Base-by-base conservation (phyloP, 2,329 filamentous ascomycete species). In the Coleophoma crateriformis region DNA sequence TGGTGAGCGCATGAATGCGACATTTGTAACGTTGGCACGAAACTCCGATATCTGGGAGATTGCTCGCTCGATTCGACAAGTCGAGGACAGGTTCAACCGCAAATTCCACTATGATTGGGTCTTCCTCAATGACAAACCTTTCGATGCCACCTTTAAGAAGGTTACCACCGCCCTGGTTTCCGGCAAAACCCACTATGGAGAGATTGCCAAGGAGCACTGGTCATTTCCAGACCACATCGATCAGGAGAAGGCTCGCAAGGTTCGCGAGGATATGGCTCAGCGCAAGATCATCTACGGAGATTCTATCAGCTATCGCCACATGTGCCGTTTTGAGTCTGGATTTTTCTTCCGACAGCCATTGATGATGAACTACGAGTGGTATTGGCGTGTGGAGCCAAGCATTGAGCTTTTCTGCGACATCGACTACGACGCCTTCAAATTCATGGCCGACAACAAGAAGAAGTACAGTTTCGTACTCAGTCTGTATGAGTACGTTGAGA, bases 21-120 rank as follows among this genome's bases (percentile, higher is more conserved):
- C 94, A 11, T 99, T 99, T 64, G 90, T 99, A 47, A 96, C 91
- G 19, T 81, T 99, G 53, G 94, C 94, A 48, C 86, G 94, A 63
- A 99, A 99, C 73, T 79, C 76, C 49, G 94, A 99, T 65, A 74
- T 97, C 27, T 99, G 94, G 94, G 94, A 99, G 46, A 96, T 99
- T 65, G 88, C 90, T 54, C 84, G 90, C 64, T 96, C 91, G 12
- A 99, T 99, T 65, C 89, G 94, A 50, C 89, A 96, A 65, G 84
- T 99, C 50, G 94, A 99, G 72, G 94, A 99, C 70, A 88, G 94
- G 65, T 99, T 99, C 82, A 99, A 99, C 75, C 83, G 84, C 63
- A 88, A 92, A 63, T 97, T 88, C 75, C 85, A 95, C 75, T 99
- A 99, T 72, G 92, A 97, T 67, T 99, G 95, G 95, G 92, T 99